These are phyloP conservation scores for Chimonanthus salicifolius DNA, from an alignment of 164 flowering plant genomes.

Conservation along the genomic window DNA sequence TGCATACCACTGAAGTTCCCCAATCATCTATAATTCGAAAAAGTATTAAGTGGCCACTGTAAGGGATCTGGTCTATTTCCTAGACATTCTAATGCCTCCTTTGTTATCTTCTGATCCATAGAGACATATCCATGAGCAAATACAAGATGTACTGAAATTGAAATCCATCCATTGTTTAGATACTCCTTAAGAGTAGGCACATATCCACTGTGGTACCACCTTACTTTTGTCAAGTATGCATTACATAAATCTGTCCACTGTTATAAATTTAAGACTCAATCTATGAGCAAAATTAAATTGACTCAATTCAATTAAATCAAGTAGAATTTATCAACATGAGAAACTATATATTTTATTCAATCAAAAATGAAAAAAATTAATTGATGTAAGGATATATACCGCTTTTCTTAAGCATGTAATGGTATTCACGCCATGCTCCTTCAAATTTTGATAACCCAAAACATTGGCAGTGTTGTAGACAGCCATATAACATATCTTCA, in stretches of 20 bases:
- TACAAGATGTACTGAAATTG: constrained; percentile 7
- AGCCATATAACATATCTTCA: constrained; percentile 1
- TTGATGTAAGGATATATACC: not conserved
- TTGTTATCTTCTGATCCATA: not conserved
- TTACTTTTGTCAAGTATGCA: not conserved
- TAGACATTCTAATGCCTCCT: not conserved
- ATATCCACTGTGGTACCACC: not conserved
- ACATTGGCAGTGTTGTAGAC: not conserved
- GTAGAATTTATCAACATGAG: not conserved
- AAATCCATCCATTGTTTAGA: not conserved
- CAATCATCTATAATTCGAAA: constrained; percentile 12
- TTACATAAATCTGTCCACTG: not conserved
- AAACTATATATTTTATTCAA: too few relatives aligned
- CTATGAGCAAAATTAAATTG: too few relatives aligned
- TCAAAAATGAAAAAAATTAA: not conserved
- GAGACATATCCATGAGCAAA: not conserved
- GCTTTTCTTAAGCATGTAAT: not conserved
- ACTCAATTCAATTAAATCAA: too few relatives aligned
- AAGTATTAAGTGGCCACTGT: too few relatives aligned
- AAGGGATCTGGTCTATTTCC: not conserved
- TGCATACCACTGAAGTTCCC: constrained; percentile 25
- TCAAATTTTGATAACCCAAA: not conserved
- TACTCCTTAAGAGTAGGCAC: not conserved
- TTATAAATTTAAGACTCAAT: not conserved
- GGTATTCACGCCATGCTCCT: not conserved